These are phyloP conservation scores for Byssothecium circinans DNA, from an alignment of 2,329 filamentous ascomycete genomes.

Conservation along the genomic window DNA sequence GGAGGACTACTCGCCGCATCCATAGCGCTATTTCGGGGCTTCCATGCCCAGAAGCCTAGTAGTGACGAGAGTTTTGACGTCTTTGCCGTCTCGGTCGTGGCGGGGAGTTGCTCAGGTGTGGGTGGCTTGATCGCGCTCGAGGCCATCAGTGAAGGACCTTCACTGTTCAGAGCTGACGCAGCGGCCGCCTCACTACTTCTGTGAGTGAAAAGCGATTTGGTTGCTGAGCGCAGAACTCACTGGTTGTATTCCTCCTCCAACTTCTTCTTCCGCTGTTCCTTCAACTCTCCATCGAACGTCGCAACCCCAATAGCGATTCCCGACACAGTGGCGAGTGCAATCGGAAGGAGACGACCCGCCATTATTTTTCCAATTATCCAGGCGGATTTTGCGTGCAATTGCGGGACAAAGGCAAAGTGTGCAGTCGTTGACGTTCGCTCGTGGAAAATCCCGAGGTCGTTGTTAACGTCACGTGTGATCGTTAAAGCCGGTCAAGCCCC, in stretches of 20 bases:
- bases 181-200: slow-evolving; percentile 28
- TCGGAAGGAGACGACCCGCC: slow-evolving; percentile 38
- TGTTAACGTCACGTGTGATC: background rate
- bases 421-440: background rate
- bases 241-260: slow-evolving; percentile 38
- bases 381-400: background rate
- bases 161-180: slow-evolving; percentile 19
- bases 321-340: slow-evolving; percentile 32
- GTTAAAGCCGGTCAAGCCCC: background rate
- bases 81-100: slow-evolving; percentile 9
- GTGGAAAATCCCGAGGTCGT: background rate
- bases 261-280: slow-evolving; percentile 33
- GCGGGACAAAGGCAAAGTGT: background rate
- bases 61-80: slow-evolving; percentile 22
- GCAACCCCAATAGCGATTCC: slow-evolving; percentile 38
- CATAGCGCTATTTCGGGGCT: slow-evolving; percentile 59
- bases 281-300: slow-evolving; percentile 40
- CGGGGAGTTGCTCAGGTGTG: slow-evolving; percentile 11
- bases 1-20: slow-evolving; percentile 57
- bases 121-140: slow-evolving; percentile 14
- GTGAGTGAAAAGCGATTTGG: slow-evolving; percentile 13
- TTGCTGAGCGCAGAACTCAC: slow-evolving; percentile 17
- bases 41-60: slow-evolving; percentile 38
- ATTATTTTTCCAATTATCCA: slow-evolving; percentile 22
- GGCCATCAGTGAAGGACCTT: slow-evolving; percentile 17